Evolutionary conservation across 345 rosid species (phyloP).

Genomic region (Camelina sativa): DNA sequence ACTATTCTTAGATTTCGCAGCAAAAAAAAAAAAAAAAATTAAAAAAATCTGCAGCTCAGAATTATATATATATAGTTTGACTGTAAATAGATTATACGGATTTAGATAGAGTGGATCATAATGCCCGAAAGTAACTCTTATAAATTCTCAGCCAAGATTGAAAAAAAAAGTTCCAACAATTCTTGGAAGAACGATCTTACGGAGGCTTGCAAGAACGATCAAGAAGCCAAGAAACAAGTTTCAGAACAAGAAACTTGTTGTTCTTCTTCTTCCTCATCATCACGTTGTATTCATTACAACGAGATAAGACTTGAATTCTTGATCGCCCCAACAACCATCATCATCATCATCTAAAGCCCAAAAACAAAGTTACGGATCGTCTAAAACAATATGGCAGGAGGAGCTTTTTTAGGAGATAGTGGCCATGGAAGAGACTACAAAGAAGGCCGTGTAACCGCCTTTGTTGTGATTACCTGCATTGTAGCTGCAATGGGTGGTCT

Average conservation of each 20-base stretch:
- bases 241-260: slow-evolving; percentile 5
- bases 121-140: neutral
- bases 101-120: neutral
- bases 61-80: too few relatives aligned
- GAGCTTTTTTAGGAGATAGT: slow-evolving; percentile 1
- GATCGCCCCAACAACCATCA: neutral
- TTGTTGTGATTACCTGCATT: slow-evolving; percentile 39
- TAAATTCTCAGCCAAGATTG: slow-evolving; percentile 19
- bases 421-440: neutral
- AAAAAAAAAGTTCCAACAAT: neutral
- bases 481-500: slow-evolving; percentile 53
- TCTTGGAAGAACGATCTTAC: neutral
- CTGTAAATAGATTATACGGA: slow-evolving; percentile 9
- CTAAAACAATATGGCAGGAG: slow-evolving; percentile 25
- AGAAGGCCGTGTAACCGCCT: slow-evolving; percentile 20
- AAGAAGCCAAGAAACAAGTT: slow-evolving; percentile 23
- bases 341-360: slow-evolving; percentile 17
- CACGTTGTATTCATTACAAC: neutral
- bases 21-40: neutral
- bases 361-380: neutral
- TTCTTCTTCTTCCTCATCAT: slow-evolving; percentile 1
- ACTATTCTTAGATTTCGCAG: slow-evolving; percentile 12
- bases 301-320: neutral
- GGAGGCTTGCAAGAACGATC: slow-evolving; percentile 3
- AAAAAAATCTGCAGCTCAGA: neutral